Evolutionary conservation across 2,329 filamentous ascomycete genomes (phyloP).

Genomic region (Penicillium griseofulvum): DNA sequence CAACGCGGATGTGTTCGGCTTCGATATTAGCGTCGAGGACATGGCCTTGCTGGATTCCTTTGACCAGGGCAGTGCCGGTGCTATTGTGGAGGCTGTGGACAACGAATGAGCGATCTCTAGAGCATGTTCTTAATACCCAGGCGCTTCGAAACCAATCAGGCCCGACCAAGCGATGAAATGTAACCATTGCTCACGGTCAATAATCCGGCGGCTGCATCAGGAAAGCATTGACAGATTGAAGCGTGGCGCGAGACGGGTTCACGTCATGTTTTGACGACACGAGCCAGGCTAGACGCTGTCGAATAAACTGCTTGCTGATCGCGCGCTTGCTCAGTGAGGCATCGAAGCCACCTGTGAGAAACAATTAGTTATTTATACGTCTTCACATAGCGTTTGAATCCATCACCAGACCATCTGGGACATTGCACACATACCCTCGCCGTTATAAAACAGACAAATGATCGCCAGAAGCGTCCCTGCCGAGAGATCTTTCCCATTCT

Average conservation of each 20-base stretch:
- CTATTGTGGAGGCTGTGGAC: constrained; percentile 48
- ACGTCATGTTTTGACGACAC: constrained; percentile 74
- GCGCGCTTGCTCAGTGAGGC: constrained; percentile 23
- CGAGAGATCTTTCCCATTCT: constrained; percentile 75
- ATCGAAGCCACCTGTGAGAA: constrained; percentile 32
- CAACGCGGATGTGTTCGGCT: constrained; percentile 63
- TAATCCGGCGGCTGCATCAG: constrained; percentile 60
- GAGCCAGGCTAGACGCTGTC: constrained; percentile 75
- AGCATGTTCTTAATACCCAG: constrained; percentile 7
- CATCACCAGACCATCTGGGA: background rate
- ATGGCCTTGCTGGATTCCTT: constrained; percentile 55
- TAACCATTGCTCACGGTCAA: constrained; percentile 16
- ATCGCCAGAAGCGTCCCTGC: constrained; percentile 74
- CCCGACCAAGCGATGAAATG: constrained; percentile 5
- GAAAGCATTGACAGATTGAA: constrained; percentile 90
- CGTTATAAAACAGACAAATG: constrained; percentile 69
- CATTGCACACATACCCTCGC: constrained; percentile 52
- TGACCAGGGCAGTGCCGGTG: constrained; percentile 50
- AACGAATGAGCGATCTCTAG: constrained; percentile 37
- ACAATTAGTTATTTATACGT: constrained; percentile 13
- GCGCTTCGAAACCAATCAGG: constrained; percentile 9
- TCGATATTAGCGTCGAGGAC: constrained; percentile 57
- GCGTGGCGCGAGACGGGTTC: constrained; percentile 78
- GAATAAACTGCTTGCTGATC: constrained; percentile 74
- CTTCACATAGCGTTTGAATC: constrained; percentile 21